A percentile compares a stretch with the other conserved stretches of the same genome.
Conservation (phyloP, 495 filamentous ascomycete species). For the Neurospora sp. region DNA sequence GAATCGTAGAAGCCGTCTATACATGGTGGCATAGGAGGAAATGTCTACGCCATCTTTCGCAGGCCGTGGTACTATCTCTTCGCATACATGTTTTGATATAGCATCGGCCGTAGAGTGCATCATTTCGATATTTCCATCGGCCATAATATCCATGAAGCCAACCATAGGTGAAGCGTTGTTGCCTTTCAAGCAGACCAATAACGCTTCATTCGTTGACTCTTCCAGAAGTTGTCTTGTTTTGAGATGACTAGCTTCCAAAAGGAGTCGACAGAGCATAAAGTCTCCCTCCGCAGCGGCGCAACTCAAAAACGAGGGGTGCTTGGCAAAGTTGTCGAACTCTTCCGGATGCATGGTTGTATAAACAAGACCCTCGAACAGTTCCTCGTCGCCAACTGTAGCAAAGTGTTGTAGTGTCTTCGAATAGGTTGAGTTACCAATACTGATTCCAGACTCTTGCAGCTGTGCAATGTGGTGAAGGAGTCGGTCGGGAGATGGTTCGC, state of each 20-base stretch:
- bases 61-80: neutral
- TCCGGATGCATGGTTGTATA: slow-evolving; percentile 68
- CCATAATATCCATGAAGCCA: slow-evolving; percentile 23
- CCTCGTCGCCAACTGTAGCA: slow-evolving; percentile 41
- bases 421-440: slow-evolving; percentile 48
- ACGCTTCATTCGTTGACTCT: slow-evolving; percentile 2
- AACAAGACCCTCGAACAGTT: slow-evolving; percentile 50
- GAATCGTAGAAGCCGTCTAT: slow-evolving; percentile 2
- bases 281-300: slow-evolving; percentile 15
- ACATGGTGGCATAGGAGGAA: slow-evolving; percentile 7
- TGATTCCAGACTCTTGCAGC: slow-evolving; percentile 49
- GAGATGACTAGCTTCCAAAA: slow-evolving; percentile 14
- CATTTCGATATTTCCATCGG: slow-evolving; percentile 4
- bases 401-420: slow-evolving; percentile 47
- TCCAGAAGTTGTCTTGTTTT: neutral
- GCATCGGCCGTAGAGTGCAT: neutral
- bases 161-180: slow-evolving; percentile 1
- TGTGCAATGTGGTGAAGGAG: slow-evolving; percentile 45
- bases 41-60: neutral
- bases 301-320: slow-evolving; percentile 38
- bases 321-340: slow-evolving; percentile 49
- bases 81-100: slow-evolving; percentile 8
- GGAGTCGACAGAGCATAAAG: slow-evolving; percentile 19
- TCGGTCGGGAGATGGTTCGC: slow-evolving; percentile 43
- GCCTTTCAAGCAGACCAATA: neutral